Base-by-base conservation (phyloP, 345 rosid species). In the Citrus cavaleriei region DNA sequence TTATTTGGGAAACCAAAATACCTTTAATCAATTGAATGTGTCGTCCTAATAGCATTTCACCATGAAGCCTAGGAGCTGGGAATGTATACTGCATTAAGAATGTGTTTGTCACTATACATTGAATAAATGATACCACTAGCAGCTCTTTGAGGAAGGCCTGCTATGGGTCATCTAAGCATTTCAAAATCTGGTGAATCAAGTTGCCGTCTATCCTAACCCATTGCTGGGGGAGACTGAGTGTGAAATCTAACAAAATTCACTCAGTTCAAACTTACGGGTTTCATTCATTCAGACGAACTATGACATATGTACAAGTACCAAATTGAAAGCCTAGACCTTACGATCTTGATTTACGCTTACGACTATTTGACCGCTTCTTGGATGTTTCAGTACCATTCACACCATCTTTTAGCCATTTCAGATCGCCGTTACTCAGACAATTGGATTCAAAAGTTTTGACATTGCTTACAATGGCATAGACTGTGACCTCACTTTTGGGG, bases 381-480 rank as follows among this genome's bases (percentile, higher is more conserved):
- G 88, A 83, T 22, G 89, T 83, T 82, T 32, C 78, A 2, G 40
- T 51, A 21, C 88, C 84, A 14, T 79, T 85, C 18, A 59, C 42
- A 79, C 81, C 79, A 77, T 87, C 90, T 77, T 74, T 87, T 77
- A 57, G 79, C 70, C 83, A 84, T 79, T 87, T 93, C 66, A 89
- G 77, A 40, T 87, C 89, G 9, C 93, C 90, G 22, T 87, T 90
- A 46, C 80, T 78, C 49, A 77, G 71, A 18, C 54, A 25, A 72
- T 87, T 86, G 25, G 79, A 65, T 46, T 84, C 86, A 54, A 83
- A 89, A 6, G 85, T 72, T 85, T 82, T 91, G 70, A 94, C 81
- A 83, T 88, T 94, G 38, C 97, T 94, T 58, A 90, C 92, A 32
- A 88, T 74, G 66, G 94, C 97, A 83, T 90, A 85, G 24, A 83